phyloP scores from a whole-genome alignment of 352 stramenopile genomes.

The Phytophthora nicotianae region DNA sequence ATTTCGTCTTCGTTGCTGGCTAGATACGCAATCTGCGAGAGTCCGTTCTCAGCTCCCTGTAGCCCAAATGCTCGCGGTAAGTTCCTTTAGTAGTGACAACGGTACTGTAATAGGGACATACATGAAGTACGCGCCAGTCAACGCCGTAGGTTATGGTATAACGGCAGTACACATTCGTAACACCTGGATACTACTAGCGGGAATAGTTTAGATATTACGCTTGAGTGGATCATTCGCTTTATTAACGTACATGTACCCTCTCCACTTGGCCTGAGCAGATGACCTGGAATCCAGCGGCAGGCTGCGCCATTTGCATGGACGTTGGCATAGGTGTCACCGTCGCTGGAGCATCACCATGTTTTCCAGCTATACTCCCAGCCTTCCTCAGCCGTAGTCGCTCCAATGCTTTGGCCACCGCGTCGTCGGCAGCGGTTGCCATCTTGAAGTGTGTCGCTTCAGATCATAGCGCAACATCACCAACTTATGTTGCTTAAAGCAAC shows the following conservation, averaged over 20 bases:
- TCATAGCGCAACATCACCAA: neutral
- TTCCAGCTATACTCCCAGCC: neutral
- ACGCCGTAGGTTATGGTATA: constrained; percentile 92
- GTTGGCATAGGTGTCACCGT: constrained; percentile 3
- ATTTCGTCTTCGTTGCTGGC: constrained; percentile 63
- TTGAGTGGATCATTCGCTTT: neutral
- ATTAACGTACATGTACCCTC: constrained; percentile 49
- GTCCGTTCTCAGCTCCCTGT: constrained; percentile 76
- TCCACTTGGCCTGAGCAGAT: constrained; percentile 69
- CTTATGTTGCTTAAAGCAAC: constrained; percentile 11
- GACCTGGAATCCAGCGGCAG: constrained; percentile 52
- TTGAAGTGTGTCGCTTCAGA: constrained; percentile 22
- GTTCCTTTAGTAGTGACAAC: neutral
- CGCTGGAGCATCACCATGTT: neutral
- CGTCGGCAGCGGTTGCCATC: constrained; percentile 24
- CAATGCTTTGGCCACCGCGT: constrained; percentile 30
- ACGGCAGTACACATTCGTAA: constrained; percentile 92
- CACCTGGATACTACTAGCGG: constrained; percentile 56
- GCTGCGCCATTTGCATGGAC: constrained; percentile 24
- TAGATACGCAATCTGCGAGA: constrained; percentile 89
- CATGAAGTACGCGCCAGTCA: constrained; percentile 93
- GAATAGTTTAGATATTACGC: neutral
- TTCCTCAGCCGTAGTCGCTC: constrained; percentile 26
- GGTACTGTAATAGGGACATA: constrained; percentile 32
- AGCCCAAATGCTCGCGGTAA: too few relatives aligned